Percentiles rank a stretch among this genome's conserved stretches.
These are phyloP conservation scores for Marasmius sp. DNA, from an alignment of 1,284 basidiomycete species.

Conservation along the genomic window DNA sequence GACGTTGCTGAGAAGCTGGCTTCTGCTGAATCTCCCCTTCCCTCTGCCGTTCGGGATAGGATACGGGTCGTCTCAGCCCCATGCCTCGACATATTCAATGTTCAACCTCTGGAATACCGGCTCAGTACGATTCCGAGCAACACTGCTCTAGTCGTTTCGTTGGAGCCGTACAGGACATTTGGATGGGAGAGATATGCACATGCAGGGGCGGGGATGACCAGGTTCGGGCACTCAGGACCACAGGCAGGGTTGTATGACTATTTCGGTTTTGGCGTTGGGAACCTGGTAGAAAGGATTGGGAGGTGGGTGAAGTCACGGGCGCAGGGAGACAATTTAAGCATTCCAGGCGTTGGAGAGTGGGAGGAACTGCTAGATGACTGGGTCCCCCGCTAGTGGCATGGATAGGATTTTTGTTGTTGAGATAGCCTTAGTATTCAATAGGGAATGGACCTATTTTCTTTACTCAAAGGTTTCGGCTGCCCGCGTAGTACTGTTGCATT, in stretches of 20 bases:
- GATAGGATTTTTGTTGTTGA: no score
- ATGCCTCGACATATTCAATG: slow-evolving; percentile 68
- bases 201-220: slow-evolving; percentile 15
- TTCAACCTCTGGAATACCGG: slow-evolving; percentile 63
- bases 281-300: slow-evolving; percentile 12
- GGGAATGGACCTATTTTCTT: no score
- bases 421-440: no score
- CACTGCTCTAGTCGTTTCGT: slow-evolving; percentile 31
- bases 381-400: not conserved
- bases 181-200: slow-evolving; percentile 20
- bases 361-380: slow-evolving; percentile 16
- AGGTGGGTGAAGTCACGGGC: slow-evolving; percentile 10
- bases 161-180: slow-evolving; percentile 15
- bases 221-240: slow-evolving; percentile 16
- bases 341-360: slow-evolving; percentile 19
- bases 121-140: slow-evolving; percentile 50
- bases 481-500: no score
- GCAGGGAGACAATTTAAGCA: slow-evolving; percentile 8
- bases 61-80: slow-evolving; percentile 65
- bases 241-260: slow-evolving; percentile 15
- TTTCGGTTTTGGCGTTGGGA: slow-evolving; percentile 18
- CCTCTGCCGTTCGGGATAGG: slow-evolving; percentile 46
- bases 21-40: slow-evolving; percentile 26
- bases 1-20: slow-evolving; percentile 60
- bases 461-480: no score